phyloP scores from a whole-genome alignment of 2,329 filamentous ascomycete species.

The Aspergillus terreus region DNA sequence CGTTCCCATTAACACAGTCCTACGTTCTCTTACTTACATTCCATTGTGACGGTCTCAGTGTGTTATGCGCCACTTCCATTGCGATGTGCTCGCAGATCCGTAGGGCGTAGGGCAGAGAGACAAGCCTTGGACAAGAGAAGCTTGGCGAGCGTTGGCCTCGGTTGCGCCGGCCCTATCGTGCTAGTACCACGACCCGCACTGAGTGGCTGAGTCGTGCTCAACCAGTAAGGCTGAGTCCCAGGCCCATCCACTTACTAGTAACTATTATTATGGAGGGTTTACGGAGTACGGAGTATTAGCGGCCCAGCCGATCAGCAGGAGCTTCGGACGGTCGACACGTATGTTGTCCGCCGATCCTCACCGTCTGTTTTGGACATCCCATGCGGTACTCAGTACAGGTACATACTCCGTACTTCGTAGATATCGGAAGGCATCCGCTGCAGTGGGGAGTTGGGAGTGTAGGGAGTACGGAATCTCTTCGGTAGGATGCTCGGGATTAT shows the following conservation, averaged over 20 bases:
- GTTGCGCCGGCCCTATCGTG: slow-evolving; percentile 1
- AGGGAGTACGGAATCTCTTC: no score
- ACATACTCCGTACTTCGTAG: background rate
- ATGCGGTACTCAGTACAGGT: no score
- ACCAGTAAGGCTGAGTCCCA: slow-evolving; percentile 1
- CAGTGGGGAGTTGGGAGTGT: background rate
- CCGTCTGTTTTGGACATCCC: background rate
- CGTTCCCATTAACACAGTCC: no score
- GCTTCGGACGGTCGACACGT: background rate
- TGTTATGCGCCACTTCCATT: background rate
- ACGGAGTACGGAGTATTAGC: background rate
- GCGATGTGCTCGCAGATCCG: background rate
- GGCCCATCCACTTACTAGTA: background rate
- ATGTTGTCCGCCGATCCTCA: background rate
- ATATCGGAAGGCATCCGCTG: background rate
- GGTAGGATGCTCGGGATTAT: background rate
- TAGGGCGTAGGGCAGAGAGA: slow-evolving; percentile 18
- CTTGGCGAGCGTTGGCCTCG: slow-evolving; percentile 16
- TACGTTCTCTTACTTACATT: no score
- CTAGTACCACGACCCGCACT: background rate
- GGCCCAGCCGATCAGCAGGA: background rate
- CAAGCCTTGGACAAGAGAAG: slow-evolving; percentile 24
- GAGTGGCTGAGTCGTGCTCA: background rate
- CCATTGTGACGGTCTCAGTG: no score
- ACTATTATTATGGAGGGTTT: background rate